A percentile compares a stretch with the other conserved stretches of the same genome.
These are phyloP conservation scores for Lipomyces yamadae DNA, from an alignment of 805 yeast species.

Conservation along the genomic window DNA sequence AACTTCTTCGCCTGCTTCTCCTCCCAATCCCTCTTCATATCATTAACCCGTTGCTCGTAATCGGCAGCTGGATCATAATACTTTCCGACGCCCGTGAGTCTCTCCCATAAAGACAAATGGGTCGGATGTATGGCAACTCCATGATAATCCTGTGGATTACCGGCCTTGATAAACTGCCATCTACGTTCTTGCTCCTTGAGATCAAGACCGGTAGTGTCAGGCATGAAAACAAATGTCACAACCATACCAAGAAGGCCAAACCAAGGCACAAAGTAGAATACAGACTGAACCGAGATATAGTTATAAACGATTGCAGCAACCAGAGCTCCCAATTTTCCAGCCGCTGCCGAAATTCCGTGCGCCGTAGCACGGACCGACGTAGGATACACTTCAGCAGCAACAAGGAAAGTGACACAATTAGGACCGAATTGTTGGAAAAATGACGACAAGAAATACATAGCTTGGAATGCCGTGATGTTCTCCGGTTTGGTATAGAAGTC, in stretches of 20 bases:
- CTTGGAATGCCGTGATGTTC: constrained; percentile 50
- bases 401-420: constrained; percentile 64
- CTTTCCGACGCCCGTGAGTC: constrained; percentile 43
- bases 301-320: constrained; percentile 44
- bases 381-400: constrained; percentile 71
- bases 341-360: constrained; percentile 68
- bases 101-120: constrained; percentile 48
- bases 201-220: constrained; percentile 49
- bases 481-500: constrained; percentile 25
- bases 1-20: constrained; percentile 44
- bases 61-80: constrained; percentile 48
- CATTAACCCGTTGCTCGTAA: constrained; percentile 48
- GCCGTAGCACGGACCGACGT: constrained; percentile 69
- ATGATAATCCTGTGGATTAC: constrained; percentile 48
- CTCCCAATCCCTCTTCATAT: constrained; percentile 48
- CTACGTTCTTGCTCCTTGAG: constrained; percentile 48
- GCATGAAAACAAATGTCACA: constrained; percentile 45
- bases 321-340: constrained; percentile 52
- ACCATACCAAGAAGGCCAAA: constrained; percentile 49
- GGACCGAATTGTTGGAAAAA: constrained; percentile 73
- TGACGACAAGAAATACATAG: constrained; percentile 62
- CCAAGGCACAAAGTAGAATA: constrained; percentile 49
- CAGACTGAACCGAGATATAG: constrained; percentile 45
- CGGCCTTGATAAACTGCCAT: constrained; percentile 46
- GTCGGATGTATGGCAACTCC: constrained; percentile 48